phyloP scores from a whole-genome alignment of 768 basidiomycete genomes.

The Exidia glandulosa region DNA sequence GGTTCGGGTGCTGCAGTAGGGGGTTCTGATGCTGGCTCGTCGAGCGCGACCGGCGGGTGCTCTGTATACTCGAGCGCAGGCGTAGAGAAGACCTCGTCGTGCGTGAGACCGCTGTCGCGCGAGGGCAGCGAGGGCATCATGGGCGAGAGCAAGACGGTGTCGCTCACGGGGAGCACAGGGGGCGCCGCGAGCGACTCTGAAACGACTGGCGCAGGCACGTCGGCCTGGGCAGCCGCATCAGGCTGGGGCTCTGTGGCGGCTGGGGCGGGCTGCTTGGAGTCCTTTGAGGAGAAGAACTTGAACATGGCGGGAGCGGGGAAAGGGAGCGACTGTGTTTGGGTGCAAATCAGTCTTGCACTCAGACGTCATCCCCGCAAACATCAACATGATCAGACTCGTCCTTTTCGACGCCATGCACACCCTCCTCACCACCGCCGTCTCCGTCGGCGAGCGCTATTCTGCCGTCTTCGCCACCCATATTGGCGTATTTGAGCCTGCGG shows the following conservation, averaged over 20 bases:
- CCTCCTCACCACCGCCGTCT: conserved; percentile 54
- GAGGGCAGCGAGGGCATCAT: not conserved
- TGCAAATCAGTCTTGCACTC: not conserved
- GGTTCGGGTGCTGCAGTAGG: not conserved
- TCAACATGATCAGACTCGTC: conserved; percentile 28
- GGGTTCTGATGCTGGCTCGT: not conserved
- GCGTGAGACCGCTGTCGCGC: not conserved
- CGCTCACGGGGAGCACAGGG: not conserved
- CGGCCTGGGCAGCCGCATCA: not conserved
- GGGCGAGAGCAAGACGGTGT: not conserved
- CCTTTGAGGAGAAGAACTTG: not conserved
- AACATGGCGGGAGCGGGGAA: not conserved
- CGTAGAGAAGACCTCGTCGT: not conserved
- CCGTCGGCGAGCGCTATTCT: conserved; percentile 57
- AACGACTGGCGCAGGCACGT: not conserved
- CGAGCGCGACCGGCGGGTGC: not conserved
- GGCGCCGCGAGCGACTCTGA: not conserved
- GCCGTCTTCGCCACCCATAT: conserved; percentile 57
- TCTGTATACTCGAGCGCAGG: not conserved
- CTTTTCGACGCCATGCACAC: conserved; percentile 76
- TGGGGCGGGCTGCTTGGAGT: not conserved
- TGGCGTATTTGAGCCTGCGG: conserved; percentile 43
- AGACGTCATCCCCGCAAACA: not conserved
- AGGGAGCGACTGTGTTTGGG: too few species aligned
- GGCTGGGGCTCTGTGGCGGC: not conserved